Evolutionary conservation across 129 eudicot genomes (phyloP), one percentile per base, ranked within the genome.

Genomic region (Smallanthus sonchifolius): DNA sequence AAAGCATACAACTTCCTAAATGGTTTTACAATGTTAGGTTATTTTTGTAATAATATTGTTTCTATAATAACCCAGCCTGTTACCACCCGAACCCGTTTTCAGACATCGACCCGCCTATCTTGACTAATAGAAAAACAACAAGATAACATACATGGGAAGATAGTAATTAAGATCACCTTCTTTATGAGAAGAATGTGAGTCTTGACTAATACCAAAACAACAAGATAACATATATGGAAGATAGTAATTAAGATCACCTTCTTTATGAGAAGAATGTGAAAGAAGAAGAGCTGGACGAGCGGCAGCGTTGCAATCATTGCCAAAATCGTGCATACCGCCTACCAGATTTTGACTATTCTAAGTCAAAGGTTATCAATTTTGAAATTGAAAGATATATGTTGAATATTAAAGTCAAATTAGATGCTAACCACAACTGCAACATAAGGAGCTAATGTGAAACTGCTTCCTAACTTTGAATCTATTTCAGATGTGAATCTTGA

Each of bases 281-380:
- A 94, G 91, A 94, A 94, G 86, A 94, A 88, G 24, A 94, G 97
- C 79, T 94, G 98, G 80, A 84, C 86, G 4, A 90, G 88, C 7
- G 98, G 98, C 72, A 94, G 85, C 13, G 98, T 94, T 48, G 98
- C 98, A 36, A 94, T 88, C 96, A 94, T 86, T 40, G 98, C 97
- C 91, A 94, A 80, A 73, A 90, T 79, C 37, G 98, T 90, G 86
- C 98, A 94, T 17, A 88, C 86, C 16, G 84, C 88, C 98, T 94
- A 89, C 73, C 78, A 65, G 48, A 64, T 48, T 49, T 54, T 7
- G 8, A 55, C 67, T 16, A 71, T 5, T 38, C 47, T 68, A 17
- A 43, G 62, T 60, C 28, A 56, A 56, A 7, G 61, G n/a, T 67
- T 5, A 76, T 55, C 37, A 40, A 57, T 5, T 57, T 57, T 35